Base-by-base conservation (phyloP, 2,329 filamentous ascomycete species). In the Alternaria sp. region DNA sequence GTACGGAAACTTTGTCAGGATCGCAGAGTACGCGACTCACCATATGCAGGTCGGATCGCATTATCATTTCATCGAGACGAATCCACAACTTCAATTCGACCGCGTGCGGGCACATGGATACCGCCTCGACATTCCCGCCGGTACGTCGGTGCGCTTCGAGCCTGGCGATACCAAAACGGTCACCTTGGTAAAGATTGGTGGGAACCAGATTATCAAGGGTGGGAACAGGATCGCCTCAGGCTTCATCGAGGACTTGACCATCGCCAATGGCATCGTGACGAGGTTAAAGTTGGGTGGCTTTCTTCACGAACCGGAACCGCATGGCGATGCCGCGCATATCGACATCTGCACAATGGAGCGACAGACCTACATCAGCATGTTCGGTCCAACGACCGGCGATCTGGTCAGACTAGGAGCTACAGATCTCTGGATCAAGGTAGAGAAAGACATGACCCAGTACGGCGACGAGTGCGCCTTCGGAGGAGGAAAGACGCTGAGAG, bases 401-500 rank as follows among this genome's bases (percentile, higher is more conserved):
- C 73, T 88, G n/a, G 87, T 98, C 34, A 83, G 91, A 26, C 80
- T 98, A 17, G 93, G 92, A 0, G 84, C 86, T 61, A 98, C 93
- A 3, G 90, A 96, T 75, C 83, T 98, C 9, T 97, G 93, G 93
- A 84, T 98, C 71, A 87, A 88, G 76, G 91, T 98, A 5, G 94
- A 98, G 79, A 90, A 88, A 62, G 94, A 98, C 73, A 81, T 90
- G 69, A 94, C 93, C 0, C 81, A 82, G 4, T 96, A 96, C 73
- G 94, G 94, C 8, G 94, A 98, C 63, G 94, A 98, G 80, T 97
- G 93, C 76, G 90, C 93, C 65, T 98, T 98, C 77, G 94, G 94
- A 14, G 94, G 94, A 42, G 94, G 94, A 45, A 98, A 98, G 83
- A 95, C 92, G 36, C 80, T 98, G 58, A 86, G 94, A 61, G 94